Percentiles rank a stretch among this genome's conserved stretches.
These are phyloP conservation scores for Salvia sclarea DNA, from an alignment of 305 asterid genomes.

Conservation along the genomic window DNA sequence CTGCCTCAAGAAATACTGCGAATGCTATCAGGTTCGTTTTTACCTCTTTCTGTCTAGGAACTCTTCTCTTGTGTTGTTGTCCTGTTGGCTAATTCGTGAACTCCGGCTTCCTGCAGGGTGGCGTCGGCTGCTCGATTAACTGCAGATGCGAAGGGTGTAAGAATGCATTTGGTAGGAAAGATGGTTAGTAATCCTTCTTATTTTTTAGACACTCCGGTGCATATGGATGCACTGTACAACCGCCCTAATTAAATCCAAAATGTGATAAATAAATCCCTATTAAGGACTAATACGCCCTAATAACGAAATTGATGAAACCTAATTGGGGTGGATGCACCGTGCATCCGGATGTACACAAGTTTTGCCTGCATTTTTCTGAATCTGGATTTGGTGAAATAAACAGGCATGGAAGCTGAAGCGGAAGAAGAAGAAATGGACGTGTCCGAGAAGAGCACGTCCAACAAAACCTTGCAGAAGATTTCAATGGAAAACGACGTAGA, in stretches of 20 bases:
- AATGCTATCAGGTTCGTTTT: slow-evolving; percentile 90
- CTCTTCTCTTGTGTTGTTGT: not conserved
- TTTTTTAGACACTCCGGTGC: too few species aligned
- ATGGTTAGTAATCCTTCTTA: slow-evolving; percentile 52
- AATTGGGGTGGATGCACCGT: too few species aligned
- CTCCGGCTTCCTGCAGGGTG: slow-evolving; percentile 55
- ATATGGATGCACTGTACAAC: too few species aligned
- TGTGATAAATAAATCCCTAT: too few species aligned
- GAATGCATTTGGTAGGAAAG: slow-evolving; percentile 86
- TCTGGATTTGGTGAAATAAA: slow-evolving; percentile 35
- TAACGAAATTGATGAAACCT: too few species aligned
- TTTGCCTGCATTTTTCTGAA: not conserved
- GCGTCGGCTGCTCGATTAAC: slow-evolving; percentile 94
- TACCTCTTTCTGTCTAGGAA: not conserved
- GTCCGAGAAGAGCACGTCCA: slow-evolving; percentile 34
- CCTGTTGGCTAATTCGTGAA: slow-evolving; percentile 34
- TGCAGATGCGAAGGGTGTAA: slow-evolving; percentile 98
- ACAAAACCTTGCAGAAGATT: slow-evolving; percentile 32
- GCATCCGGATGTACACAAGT: too few species aligned
- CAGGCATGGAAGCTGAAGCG: slow-evolving; percentile 57
- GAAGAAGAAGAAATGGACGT: slow-evolving; percentile 63
- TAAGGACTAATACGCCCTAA: too few species aligned
- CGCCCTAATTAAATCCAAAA: too few species aligned
- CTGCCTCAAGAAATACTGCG: slow-evolving; percentile 95
- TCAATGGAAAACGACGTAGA: slow-evolving; percentile 45